These are phyloP conservation scores for Kondoa malvinella DNA, from an alignment of 768 basidiomycete genomes.

Conservation along the genomic window DNA sequence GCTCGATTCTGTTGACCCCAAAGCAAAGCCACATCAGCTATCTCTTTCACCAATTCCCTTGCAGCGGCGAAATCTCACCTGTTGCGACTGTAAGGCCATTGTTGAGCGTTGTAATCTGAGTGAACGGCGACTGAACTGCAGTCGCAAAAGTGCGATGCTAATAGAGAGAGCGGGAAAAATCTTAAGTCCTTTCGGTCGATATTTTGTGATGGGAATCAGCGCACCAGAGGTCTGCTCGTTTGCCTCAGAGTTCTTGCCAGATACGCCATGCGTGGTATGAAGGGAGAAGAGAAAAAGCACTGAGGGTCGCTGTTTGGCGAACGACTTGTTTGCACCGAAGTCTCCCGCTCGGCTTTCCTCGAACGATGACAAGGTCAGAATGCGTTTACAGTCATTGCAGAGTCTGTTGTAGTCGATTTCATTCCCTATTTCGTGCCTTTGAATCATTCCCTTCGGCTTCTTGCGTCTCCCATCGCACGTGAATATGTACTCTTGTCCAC, in stretches of 20 bases:
- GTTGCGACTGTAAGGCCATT: conserved; percentile 89
- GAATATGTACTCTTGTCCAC: no score
- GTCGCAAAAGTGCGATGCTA: conserved; percentile 4
- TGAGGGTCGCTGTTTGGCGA: background rate
- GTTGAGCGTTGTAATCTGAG: conserved; percentile 75
- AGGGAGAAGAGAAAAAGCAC: background rate
- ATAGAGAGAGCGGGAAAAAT: background rate
- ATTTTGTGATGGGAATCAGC: background rate
- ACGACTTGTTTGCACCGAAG: background rate
- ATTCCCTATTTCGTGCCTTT: no score
- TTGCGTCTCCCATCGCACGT: no score
- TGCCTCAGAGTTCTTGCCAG: background rate
- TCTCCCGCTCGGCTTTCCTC: background rate
- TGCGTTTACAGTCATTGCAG: no score
- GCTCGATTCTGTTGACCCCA: conserved; percentile 21
- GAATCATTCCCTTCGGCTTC: no score
- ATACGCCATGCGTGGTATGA: background rate
- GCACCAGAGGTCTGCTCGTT: background rate
- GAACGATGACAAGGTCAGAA: no score
- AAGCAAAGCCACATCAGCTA: background rate
- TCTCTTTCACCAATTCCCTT: background rate
- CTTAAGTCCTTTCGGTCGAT: background rate
- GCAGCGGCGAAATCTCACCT: conserved; percentile 53
- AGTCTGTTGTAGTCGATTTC: no score
- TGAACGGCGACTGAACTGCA: conserved; percentile 41